Percentiles rank a stretch among this genome's conserved stretches.
phyloP scores from a whole-genome alignment of 2,329 filamentous ascomycete species.

The Fusarium goolgardi region DNA sequence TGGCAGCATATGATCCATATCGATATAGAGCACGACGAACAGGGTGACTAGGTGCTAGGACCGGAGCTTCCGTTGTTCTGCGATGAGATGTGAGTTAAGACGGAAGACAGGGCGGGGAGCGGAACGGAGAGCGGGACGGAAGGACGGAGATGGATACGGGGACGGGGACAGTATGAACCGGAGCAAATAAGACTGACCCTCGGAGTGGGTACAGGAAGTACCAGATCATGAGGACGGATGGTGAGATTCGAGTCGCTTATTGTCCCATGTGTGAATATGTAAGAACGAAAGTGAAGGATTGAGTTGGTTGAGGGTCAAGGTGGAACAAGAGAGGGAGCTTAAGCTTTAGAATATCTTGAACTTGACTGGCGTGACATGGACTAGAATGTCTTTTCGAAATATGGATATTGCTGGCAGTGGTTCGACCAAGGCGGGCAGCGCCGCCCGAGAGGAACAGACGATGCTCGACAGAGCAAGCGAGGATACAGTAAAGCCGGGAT shows the following conservation, averaged over 20 bases:
- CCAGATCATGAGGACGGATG: slow-evolving; percentile 71
- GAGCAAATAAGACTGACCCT: slow-evolving; percentile 67
- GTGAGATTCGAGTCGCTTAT: slow-evolving; percentile 30
- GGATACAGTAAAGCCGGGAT: slow-evolving; percentile 14
- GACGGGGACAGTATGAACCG: slow-evolving; percentile 10
- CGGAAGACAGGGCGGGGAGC: slow-evolving; percentile 19
- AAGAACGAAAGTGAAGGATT: slow-evolving; percentile 13
- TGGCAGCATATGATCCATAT: slow-evolving; percentile 76
- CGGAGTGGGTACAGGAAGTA: slow-evolving; percentile 81
- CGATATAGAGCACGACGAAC: slow-evolving; percentile 73
- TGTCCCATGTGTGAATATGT: slow-evolving; percentile 41
- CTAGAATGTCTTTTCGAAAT: slow-evolving; percentile 32
- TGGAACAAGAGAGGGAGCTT: slow-evolving; percentile 24
- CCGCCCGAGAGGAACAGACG: slow-evolving; percentile 35
- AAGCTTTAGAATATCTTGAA: slow-evolving; percentile 25
- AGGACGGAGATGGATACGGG: slow-evolving; percentile 6
- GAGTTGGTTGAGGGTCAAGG: slow-evolving; percentile 10
- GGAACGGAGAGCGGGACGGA: slow-evolving; percentile 28
- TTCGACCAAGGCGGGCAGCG: slow-evolving; percentile 37
- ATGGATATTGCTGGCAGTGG: slow-evolving; percentile 28
- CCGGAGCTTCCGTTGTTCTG: slow-evolving; percentile 80
- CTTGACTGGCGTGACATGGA: slow-evolving; percentile 43
- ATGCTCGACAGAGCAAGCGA: slow-evolving; percentile 30
- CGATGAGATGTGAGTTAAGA: slow-evolving; percentile 36
- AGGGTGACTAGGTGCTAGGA: slow-evolving; percentile 72